Conservation (phyloP, 2,329 filamentous ascomycete genomes). For the Penicillium sp. region DNA sequence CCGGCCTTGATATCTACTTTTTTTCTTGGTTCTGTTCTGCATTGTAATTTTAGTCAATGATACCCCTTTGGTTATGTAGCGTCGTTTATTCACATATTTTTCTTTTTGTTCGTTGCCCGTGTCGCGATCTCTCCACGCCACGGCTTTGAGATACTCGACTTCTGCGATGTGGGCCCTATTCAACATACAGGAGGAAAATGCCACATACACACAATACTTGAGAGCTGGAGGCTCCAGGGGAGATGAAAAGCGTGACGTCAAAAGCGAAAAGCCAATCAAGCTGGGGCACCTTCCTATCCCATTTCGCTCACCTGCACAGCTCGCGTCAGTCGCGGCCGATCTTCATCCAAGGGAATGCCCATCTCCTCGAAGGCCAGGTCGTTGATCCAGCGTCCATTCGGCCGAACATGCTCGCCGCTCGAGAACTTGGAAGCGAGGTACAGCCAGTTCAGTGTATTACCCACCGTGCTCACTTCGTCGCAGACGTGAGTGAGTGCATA, state of each 20-base stretch:
- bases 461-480: constrained; percentile 78
- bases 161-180: no score
- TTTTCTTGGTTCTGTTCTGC: constrained; percentile 7
- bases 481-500: constrained; percentile 66
- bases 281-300: constrained; percentile 12
- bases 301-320: constrained; percentile 30
- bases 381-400: constrained; percentile 66
- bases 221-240: neutral
- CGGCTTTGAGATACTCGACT: no score
- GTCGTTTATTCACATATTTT: no score
- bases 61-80: constrained; percentile 15
- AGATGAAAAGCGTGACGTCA: neutral
- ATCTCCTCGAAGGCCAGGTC: constrained; percentile 69
- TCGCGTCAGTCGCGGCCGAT: constrained; percentile 58
- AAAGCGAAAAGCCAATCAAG: neutral
- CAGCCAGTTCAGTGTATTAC: constrained; percentile 72
- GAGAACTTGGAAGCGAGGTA: constrained; percentile 69
- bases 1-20: constrained; percentile 17
- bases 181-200: no score
- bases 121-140: no score
- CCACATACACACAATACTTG: no score
- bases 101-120: no score
- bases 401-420: constrained; percentile 56
- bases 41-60: constrained; percentile 14
- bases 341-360: constrained; percentile 55